Evolutionary conservation across 345 rosid genomes (phyloP).

Genomic region (Eucalyptus tenuipes): DNA sequence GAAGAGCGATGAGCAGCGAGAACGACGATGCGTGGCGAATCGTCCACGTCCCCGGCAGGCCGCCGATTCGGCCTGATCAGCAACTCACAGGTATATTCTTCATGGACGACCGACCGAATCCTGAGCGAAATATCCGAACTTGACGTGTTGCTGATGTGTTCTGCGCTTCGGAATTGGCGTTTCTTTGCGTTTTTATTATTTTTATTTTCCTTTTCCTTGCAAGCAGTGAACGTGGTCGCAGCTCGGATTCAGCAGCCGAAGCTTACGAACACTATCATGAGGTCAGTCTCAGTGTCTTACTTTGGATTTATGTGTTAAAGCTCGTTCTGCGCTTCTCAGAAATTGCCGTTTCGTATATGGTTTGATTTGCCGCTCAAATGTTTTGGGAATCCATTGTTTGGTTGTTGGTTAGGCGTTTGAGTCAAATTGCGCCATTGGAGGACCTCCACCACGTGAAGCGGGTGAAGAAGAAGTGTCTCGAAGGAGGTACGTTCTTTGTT

Average conservation of each 20-base stretch:
- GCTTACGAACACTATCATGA: conserved; percentile 42
- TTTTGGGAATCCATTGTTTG: background rate
- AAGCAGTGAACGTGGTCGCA: conserved; percentile 23
- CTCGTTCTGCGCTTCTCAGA: background rate
- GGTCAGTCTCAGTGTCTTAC: conserved; percentile 15
- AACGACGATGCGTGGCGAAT: conserved; percentile 15
- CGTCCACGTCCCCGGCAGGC: conserved; percentile 44
- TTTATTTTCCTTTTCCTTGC: background rate
- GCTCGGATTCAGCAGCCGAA: conserved; percentile 39
- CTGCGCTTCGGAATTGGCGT: fast-evolving
- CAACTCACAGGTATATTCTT: too few relatives aligned
- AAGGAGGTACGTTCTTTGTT: conserved; percentile 11
- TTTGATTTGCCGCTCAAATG: background rate
- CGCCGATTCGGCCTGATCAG: background rate
- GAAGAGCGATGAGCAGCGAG: background rate
- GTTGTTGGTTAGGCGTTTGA: conserved; percentile 21
- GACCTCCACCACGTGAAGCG: background rate
- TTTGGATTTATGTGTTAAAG: background rate
- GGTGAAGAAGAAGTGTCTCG: background rate
- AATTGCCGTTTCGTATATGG: background rate
- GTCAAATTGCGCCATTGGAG: background rate
- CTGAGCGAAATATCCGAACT: background rate
- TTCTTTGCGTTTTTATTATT: too few relatives aligned
- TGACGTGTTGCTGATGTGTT: background rate
- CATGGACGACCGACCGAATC: background rate